Evolutionary conservation across 257 asterid species (phyloP), one percentile per base, ranked within the genome.

Genomic region (Catharanthus roseus): DNA sequence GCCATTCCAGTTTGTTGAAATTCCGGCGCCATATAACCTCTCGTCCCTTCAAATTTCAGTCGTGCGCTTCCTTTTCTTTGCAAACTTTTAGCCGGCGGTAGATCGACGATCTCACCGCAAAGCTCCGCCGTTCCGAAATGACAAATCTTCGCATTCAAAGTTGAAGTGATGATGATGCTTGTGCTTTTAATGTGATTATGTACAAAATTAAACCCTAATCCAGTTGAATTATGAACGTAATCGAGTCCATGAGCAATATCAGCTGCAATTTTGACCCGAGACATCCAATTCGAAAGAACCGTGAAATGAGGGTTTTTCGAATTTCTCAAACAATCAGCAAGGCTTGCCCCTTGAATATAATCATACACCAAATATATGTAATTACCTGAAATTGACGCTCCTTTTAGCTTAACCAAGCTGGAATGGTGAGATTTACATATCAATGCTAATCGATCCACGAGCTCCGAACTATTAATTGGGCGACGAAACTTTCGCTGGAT

Each of bases 1-100:
- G 86, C 80, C 6, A 83, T 73, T 67, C 99, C 99, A 23, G 86
- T 89, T 31, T 42, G 65, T 47, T 81, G 88, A 53, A 84, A 93
- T 76, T 93, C 99, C 1, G 99, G 99, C 33, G 99, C 88, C 99
- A 93, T 93, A 72, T 93, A 93, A 61, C 97, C 99, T 56, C 91
- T 75, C 3, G 91, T 91, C 70, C 96, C 99, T 77, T 91, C 95
- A 10, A 93, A 80, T 57, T 91, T 88, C 72, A 71, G 79, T 0
- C 58, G 51, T 77, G 84, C 86, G 65, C 92, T 85, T 23, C 73
- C 60, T 19, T 78, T 74, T 77, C 85, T 75, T 75, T 67, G n/a
- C 81, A 0, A 72, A 34, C 21, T 78, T 87, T 38, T 55, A 39
- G 50, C 65, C 13, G 72, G 8, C 33, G 62, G 5, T 42, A 74